Base-by-base conservation (phyloP, 805 yeast species). In the Metschnikowia aberdeeniae region DNA sequence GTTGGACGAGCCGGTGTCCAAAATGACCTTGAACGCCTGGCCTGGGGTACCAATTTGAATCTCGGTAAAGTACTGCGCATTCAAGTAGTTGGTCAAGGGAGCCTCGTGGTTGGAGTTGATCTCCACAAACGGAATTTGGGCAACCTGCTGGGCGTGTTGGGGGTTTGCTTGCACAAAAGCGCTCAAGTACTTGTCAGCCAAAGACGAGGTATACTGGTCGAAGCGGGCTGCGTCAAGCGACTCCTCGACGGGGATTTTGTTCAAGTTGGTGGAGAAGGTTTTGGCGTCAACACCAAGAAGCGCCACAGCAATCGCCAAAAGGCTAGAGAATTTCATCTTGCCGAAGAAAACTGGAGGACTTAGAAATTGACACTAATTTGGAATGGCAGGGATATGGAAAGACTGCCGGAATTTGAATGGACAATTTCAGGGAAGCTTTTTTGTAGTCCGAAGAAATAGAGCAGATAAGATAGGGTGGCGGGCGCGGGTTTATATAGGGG, bases 1-100 rank as follows among this genome's bases (percentile, higher is more conserved):
- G 70, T 93, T 93, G 36, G 97, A 86, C 36, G 96, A 87, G 34
- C 99, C 99, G 22, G 99, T 92, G 68, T 93, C 99, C 60, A 93
- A 76, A 52, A 93, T 81, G 41, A 93, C 98, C 76, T 92, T 92
- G 71, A 93, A 93, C 13, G 78, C 65, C 73, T 93, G 99, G 40
- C 86, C 88, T 8, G 99, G 99, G 34, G 96, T 86, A 56, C 99
- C 99, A 47, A 93, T 61, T 46, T 81, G 74, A 58, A 93, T 86
- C 62, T 92, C 97, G 36, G 99, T 85, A 66, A 77, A 93, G 70
- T 93, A 92, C 72, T 93, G 99, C 35, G 98, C 98, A 65, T 93
- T 93, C 70, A 88, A 69, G 68, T 92, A 93, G 74, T 93, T 90
- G 53, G 93, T 84, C 65, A 93, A 78, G 11, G 98, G 97, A 39